A percentile compares a stretch with the other conserved stretches of the same genome.
These are phyloP conservation scores for Crithidia expoeki DNA, from an alignment of 208 protist species.

Conservation along the genomic window DNA sequence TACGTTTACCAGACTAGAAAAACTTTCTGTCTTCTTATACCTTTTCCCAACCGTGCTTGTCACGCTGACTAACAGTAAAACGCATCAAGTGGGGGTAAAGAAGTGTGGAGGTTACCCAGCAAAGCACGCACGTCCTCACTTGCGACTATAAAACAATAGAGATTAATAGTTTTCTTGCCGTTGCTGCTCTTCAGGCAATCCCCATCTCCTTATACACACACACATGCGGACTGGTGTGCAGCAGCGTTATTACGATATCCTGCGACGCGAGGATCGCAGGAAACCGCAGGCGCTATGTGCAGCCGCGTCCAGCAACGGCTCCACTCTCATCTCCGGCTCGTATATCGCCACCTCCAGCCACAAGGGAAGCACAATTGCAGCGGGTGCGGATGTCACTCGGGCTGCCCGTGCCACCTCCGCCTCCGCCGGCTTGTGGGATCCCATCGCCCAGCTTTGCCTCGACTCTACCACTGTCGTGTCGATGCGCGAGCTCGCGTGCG, in stretches of 20 bases:
- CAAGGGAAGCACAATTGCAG: not conserved
- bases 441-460: constrained; percentile 52
- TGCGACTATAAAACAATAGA: too few relatives aligned
- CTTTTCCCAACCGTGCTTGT: too few relatives aligned
- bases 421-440: constrained; percentile 47
- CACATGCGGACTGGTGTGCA: constrained; percentile 31
- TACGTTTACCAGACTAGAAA: too few relatives aligned
- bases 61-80: too few relatives aligned
- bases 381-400: not conserved
- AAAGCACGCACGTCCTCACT: too few relatives aligned
- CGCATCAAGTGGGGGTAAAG: too few relatives aligned
- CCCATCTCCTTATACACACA: not conserved
- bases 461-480: constrained; percentile 36
- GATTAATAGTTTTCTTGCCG: too few relatives aligned
- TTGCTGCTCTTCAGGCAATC: not conserved
- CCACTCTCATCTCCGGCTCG: not conserved
- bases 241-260: constrained; percentile 38
- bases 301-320: not conserved
- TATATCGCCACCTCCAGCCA: too few relatives aligned
- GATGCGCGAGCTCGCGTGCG: constrained; percentile 54
- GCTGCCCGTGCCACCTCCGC: not conserved
- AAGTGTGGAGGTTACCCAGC: too few relatives aligned
- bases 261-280: constrained; percentile 34
- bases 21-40: too few relatives aligned
- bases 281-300: not conserved